Evolutionary conservation across 352 stramenopile genomes (phyloP).

Genomic region (Phytophthora pistaciae): DNA sequence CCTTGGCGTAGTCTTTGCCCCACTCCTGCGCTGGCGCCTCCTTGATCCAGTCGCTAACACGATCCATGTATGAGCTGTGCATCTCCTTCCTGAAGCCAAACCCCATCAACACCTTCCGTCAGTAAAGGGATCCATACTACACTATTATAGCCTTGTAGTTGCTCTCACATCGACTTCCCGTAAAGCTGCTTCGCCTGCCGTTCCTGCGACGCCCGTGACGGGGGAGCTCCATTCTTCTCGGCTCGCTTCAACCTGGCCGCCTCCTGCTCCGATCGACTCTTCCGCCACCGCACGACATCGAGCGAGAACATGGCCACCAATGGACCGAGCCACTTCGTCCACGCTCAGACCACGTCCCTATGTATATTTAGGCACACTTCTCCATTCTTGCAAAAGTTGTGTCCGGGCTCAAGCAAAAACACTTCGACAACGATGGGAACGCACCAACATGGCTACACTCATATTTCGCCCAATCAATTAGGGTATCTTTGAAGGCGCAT

Average conservation of each 20-base stretch:
- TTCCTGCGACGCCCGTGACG: constrained; percentile 42
- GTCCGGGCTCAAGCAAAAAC: too few relatives aligned
- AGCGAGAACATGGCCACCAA: constrained; percentile 65
- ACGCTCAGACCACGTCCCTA: neutral
- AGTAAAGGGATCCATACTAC: neutral
- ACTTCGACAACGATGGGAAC: neutral
- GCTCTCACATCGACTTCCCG: constrained; percentile 58
- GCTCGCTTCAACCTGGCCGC: constrained; percentile 37
- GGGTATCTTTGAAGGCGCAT: constrained; percentile 4
- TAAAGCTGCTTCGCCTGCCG: constrained; percentile 58
- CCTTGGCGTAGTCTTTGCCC: constrained; percentile 63
- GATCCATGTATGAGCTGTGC: constrained; percentile 68
- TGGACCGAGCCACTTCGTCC: neutral
- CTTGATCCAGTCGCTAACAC: constrained; percentile 64
- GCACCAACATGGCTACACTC: constrained; percentile 16
- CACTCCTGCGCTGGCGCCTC: constrained; percentile 52
- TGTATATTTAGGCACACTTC: constrained; percentile 23
- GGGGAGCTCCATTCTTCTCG: constrained; percentile 23
- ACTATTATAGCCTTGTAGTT: neutral
- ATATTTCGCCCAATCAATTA: constrained; percentile 20
- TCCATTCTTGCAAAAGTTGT: neutral
- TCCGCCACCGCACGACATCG: constrained; percentile 59
- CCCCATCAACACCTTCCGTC: neutral
- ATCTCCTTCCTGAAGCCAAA: constrained; percentile 64
- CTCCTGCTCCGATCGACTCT: constrained; percentile 49